Base-by-base conservation (phyloP, 2,329 filamentous ascomycete genomes). In the Stagonosporopsis chrysanthemi region DNA sequence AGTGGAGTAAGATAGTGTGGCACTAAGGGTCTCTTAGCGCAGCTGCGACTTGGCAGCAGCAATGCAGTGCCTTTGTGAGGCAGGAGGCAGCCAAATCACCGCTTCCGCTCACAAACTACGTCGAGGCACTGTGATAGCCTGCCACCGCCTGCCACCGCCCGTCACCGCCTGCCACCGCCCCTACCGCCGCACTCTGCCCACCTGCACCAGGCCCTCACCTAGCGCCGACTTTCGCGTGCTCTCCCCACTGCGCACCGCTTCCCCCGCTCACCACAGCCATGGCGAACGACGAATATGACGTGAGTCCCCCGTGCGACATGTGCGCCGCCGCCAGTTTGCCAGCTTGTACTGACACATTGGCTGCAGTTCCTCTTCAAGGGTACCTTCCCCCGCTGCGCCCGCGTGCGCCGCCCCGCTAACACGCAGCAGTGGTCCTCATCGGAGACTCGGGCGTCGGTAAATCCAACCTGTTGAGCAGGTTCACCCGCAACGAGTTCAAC, bases 231-330 rank as follows among this genome's bases (percentile, higher is more conserved):
- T 46, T 43, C 63, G 48, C 40, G 56, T 50, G 28, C 49, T 52
- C 46, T 41, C 47, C 56, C 50, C 33, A 39, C 60, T 54, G 56
- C 62, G 59, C 54, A 60, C 42, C 26, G 22, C 29, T 58, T 46
- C 45, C 56, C 55, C 61, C 70, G 64, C 63, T 67, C 70, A 75
- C 72, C 62, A 65, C 73, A 74, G 71, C 72, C 53, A 99, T 98
- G 95, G 95, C 94, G 77, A 99, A 98, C 89, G 95, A 99, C 87
- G 95, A 99, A 85, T 99, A 99, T 84, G 95, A 99, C 89, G 94
- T 98, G 84, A 85, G 92, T 68, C 51, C 58, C 54, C 63, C 56
- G 60, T 66, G 65, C 61, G 54, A 61, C 61, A 52, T 42, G 54
- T 60, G 63, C 62, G 56, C 53, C 62, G 53, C 56, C 61, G n/a